These are phyloP conservation scores for Chlamydomonas incerta DNA, from an alignment of 139 green algal species.

Conservation along the genomic window DNA sequence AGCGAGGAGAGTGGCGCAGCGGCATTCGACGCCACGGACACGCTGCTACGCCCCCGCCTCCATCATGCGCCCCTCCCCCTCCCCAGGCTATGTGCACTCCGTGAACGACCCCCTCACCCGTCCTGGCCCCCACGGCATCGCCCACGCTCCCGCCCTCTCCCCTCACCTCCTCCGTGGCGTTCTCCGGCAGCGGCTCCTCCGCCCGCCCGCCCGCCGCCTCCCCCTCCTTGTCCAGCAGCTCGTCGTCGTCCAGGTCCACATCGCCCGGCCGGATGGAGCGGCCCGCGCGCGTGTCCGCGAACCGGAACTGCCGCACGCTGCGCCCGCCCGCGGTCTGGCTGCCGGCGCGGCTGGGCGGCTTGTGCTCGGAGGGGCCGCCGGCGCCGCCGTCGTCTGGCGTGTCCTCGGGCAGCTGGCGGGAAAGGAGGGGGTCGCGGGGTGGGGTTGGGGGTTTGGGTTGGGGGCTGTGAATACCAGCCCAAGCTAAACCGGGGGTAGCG, in stretches of 20 bases:
- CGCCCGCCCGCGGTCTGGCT: background rate
- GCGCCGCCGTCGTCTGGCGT: background rate
- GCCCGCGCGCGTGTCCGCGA: background rate
- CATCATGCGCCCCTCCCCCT: too few relatives aligned
- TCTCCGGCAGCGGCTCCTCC: background rate
- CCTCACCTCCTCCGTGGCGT: constrained; percentile 17
- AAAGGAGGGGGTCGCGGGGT: too few relatives aligned
- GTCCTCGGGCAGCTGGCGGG: background rate
- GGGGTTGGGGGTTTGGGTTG: too few relatives aligned
- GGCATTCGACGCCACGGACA: too few relatives aligned
- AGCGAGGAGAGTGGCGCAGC: too few relatives aligned
- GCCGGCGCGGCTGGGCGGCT: background rate
- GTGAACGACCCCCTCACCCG: background rate
- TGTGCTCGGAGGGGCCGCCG: background rate
- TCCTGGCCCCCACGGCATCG: background rate
- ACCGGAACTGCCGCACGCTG: constrained; percentile 32
- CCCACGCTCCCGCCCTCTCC: background rate
- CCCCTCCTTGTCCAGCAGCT: background rate
- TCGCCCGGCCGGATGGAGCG: background rate
- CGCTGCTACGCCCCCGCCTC: background rate
- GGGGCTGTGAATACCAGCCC: too few relatives aligned
- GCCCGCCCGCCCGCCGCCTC: background rate
- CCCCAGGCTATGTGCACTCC: too few relatives aligned
- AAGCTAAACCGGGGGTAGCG: too few relatives aligned
- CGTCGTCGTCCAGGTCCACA: constrained; percentile 6